Evolutionary conservation across 352 stramenopile genomes (phyloP).

Genomic region (Halophytophthora batemanensis): DNA sequence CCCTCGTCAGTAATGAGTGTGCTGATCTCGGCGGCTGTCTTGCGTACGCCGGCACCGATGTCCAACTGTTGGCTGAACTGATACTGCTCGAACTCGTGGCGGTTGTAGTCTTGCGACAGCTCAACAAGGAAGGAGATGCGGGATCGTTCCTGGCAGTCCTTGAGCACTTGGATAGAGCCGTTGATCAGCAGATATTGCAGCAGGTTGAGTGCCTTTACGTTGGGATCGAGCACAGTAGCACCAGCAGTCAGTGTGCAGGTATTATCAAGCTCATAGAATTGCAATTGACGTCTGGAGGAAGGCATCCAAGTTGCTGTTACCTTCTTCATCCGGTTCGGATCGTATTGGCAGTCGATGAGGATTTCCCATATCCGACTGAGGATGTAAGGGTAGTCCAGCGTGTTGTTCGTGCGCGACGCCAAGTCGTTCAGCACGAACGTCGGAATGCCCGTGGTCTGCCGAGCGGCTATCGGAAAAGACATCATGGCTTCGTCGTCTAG

Average conservation of each 20-base stretch:
- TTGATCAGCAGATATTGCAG: constrained; percentile 69
- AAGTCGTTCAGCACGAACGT: constrained; percentile 60
- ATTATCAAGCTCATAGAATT: no score
- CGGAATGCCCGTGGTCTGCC: constrained; percentile 34
- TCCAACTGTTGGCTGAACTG: constrained; percentile 71
- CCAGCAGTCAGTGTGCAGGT: no score
- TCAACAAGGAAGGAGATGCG: constrained; percentile 45
- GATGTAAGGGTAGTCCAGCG: constrained; percentile 76
- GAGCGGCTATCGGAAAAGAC: constrained; percentile 38
- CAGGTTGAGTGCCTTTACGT: constrained; percentile 42
- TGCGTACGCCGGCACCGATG: constrained; percentile 59
- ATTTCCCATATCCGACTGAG: constrained; percentile 69
- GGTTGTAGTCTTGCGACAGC: constrained; percentile 62
- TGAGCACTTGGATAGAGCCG: constrained; percentile 63
- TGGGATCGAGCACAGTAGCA: no score
- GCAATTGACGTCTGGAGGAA: not conserved
- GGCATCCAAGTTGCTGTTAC: constrained; percentile 7
- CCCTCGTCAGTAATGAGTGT: constrained; percentile 46
- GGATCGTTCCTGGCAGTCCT: constrained; percentile 45
- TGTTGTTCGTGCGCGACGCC: constrained; percentile 60
- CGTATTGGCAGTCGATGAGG: constrained; percentile 51
- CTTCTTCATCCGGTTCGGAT: constrained; percentile 63
- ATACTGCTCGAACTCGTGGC: constrained; percentile 71
- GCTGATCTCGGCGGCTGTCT: constrained; percentile 50
- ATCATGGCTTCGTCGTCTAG: constrained; percentile 46